Evolutionary conservation across 1,284 basidiomycete species (phyloP), one percentile per base, ranked within the genome.

Genomic region (Anthracocystis walkeri): DNA sequence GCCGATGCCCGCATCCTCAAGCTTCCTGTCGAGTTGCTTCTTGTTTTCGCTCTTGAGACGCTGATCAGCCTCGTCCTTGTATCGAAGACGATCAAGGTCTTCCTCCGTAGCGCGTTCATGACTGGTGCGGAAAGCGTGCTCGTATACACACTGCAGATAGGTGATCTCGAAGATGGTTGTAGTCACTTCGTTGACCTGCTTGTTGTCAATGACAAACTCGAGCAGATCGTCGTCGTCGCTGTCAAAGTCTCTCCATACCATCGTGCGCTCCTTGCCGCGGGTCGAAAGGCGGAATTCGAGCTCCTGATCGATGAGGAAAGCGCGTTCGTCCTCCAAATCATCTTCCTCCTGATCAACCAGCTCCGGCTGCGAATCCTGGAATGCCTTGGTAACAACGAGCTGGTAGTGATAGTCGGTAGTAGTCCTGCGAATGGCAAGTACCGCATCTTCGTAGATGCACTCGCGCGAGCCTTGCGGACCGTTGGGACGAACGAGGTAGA

Each of bases 381-480:
- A 97, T 0, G 96, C 94, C 70, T 95, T 89, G 14, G 95, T 97
- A 60, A 97, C 90, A 8, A 97, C 95, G n/a, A 99, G 90, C 86
- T 98, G 76, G 84, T 96, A 99, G 83, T 96, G 91, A 87, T 92
- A 92, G 59, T 95, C 93, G 58, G 93, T 86, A 0, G 92, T 90
- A 18, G 87, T 89, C 23, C 95, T 90, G 65, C 97, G 91, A 82
- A 99, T 92, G 21, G 95, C 95, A 12, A 93, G 92, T 86, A 97
- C 94, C 8, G 95, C 95, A 82, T 97, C 94, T 79, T 94, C 94
- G 87, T 94, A 99, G 88, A 99, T 97, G 93, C 97, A 99, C 88
- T 98, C 96, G 79, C 95, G 88, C 12, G 92, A 92, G 42, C 93
- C 92, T 78, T 96, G 92, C 78, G 97, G 91, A 77, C 92, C 92